Conservation (phyloP, 1,284 basidiomycete genomes). For the Quambalaria eucalypti region DNA sequence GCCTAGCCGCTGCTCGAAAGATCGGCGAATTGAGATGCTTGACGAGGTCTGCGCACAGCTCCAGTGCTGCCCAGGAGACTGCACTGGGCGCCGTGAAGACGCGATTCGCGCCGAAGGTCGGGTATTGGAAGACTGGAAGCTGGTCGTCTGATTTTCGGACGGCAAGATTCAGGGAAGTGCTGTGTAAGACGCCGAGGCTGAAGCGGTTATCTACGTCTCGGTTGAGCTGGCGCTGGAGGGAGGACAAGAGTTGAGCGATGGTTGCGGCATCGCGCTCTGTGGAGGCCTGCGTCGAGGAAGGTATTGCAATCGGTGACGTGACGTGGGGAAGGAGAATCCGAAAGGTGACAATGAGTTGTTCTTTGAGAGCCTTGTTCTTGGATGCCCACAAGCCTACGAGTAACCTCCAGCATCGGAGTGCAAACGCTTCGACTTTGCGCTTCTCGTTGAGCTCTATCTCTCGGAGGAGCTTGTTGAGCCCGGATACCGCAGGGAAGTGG, state of each 20-base stretch:
- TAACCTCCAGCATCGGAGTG: constrained; percentile 3
- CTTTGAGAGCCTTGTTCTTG: constrained; percentile 24
- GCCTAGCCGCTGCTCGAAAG: neutral
- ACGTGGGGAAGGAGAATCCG: constrained; percentile 15
- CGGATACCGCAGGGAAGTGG: constrained; percentile 23
- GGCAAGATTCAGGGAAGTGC: neutral
- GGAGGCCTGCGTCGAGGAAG: neutral
- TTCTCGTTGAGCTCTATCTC: constrained; percentile 29
- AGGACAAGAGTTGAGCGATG: neutral
- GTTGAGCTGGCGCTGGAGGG: neutral
- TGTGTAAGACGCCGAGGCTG: constrained; percentile 1
- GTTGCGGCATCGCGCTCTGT: neutral
- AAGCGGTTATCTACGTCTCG: constrained; percentile 6
- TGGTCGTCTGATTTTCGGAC: neutral
- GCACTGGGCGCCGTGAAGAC: constrained; percentile 64
- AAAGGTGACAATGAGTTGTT: constrained; percentile 22
- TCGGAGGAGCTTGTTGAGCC: constrained; percentile 18
- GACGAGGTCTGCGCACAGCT: constrained; percentile 64
- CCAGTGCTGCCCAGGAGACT: constrained; percentile 67
- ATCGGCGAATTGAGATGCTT: neutral
- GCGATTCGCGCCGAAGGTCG: constrained; percentile 61
- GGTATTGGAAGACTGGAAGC: constrained; percentile 51
- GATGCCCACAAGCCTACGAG: constrained; percentile 17
- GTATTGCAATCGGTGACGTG: neutral
- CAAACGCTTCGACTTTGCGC: constrained; percentile 9